Percentiles rank a stretch among this genome's conserved stretches.
Evolutionary conservation across 2,329 filamentous ascomycete genomes (phyloP).

Genomic region (Trichophyton schoenleinii): DNA sequence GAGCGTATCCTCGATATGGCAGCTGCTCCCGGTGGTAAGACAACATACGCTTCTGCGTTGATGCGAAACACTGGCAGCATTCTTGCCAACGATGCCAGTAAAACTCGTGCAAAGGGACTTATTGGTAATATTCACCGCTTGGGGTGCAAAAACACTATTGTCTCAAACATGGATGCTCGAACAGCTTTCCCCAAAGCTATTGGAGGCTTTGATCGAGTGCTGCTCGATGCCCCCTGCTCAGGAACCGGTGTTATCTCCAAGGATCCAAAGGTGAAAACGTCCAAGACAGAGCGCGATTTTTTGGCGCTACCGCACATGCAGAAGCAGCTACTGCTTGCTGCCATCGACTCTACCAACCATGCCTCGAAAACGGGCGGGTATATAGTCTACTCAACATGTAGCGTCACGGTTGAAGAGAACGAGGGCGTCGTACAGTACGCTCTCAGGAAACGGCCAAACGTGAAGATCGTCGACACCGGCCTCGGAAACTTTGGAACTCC

Average conservation of each 20-base stretch:
- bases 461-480: conserved; percentile 83
- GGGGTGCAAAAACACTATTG: conserved; percentile 83
- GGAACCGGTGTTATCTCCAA: conserved; percentile 97
- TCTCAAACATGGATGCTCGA: conserved; percentile 88
- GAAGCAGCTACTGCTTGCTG: conserved; percentile 82
- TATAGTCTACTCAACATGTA: conserved; percentile 93
- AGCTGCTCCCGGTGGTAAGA: conserved; percentile 89
- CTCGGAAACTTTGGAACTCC: conserved; percentile 74
- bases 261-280: conserved; percentile 92
- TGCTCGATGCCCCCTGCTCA: conserved; percentile 90
- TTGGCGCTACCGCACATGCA: conserved; percentile 84
- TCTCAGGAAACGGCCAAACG: conserved; percentile 79
- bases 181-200: conserved; percentile 82
- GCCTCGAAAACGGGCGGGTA: conserved; percentile 85
- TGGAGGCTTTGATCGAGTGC: conserved; percentile 86
- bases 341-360: conserved; percentile 91
- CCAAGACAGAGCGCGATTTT: conserved; percentile 94
- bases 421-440: conserved; percentile 91
- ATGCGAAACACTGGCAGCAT: conserved; percentile 97
- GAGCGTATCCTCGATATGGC: conserved; percentile 93
- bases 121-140: conserved; percentile 97
- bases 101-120: conserved; percentile 83
- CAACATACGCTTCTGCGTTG: conserved; percentile 86
- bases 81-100: conserved; percentile 94
- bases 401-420: conserved; percentile 86